Percentiles rank a stretch among this genome's conserved stretches.
These are phyloP conservation scores for Dissoconium aciculare DNA, from an alignment of 2,329 filamentous ascomycete species.

Conservation along the genomic window DNA sequence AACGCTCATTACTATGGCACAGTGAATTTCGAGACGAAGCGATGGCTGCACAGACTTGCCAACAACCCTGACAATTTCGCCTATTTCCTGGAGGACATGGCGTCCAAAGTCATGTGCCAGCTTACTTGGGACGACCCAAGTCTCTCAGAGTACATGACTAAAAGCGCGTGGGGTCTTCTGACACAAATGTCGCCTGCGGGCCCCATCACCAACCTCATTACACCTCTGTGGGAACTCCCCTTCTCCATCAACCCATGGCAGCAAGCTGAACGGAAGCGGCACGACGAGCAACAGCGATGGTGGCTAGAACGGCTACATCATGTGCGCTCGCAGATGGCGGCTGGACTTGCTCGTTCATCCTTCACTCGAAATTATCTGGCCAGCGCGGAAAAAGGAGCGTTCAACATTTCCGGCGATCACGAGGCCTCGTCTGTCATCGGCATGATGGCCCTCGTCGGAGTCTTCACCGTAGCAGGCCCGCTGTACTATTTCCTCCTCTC, in stretches of 20 bases:
- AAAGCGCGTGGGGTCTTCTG: slow-evolving; percentile 41
- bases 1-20: slow-evolving; percentile 30
- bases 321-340: slow-evolving; percentile 15
- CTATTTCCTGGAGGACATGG: slow-evolving; percentile 31
- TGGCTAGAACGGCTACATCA: slow-evolving; percentile 17
- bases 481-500: slow-evolving; percentile 35
- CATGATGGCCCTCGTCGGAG: slow-evolving; percentile 35
- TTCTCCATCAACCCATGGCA: slow-evolving; percentile 40
- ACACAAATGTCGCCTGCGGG: slow-evolving; percentile 45
- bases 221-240: slow-evolving; percentile 40
- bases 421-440: slow-evolving; percentile 34
- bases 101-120: slow-evolving; percentile 33
- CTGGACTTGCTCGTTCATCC: slow-evolving; percentile 33
- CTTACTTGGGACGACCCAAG: slow-evolving; percentile 33
- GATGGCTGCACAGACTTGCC: slow-evolving; percentile 31
- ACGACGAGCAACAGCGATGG: slow-evolving; percentile 16
- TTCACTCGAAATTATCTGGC: no score
- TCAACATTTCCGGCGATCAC: slow-evolving; percentile 29
- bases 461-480: slow-evolving; percentile 32
- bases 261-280: slow-evolving; percentile 33
- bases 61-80: slow-evolving; percentile 31
- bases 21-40: slow-evolving; percentile 31
- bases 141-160: slow-evolving; percentile 33
- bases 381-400: slow-evolving; percentile 25
- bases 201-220: slow-evolving; percentile 42